Conservation (phyloP, 352 stramenopile species). For the Globisporangium perplexum region DNA sequence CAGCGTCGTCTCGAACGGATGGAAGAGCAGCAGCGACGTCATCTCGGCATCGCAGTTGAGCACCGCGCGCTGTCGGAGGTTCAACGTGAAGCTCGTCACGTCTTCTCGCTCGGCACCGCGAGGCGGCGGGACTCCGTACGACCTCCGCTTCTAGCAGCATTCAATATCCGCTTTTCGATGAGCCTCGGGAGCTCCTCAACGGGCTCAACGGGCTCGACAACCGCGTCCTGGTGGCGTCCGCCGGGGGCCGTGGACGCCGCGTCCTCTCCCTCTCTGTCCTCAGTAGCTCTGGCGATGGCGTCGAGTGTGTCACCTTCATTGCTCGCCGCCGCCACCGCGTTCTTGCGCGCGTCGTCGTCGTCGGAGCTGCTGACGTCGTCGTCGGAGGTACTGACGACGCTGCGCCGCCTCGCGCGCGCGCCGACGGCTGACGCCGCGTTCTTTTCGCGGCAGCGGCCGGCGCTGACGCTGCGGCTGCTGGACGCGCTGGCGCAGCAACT, state of each 20-base stretch:
- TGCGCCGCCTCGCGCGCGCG: conserved; percentile 44
- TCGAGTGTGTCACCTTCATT: conserved; percentile 16
- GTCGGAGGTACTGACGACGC: conserved; percentile 19
- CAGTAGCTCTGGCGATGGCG: background rate
- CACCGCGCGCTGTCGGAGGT: conserved; percentile 88
- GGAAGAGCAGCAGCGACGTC: conserved; percentile 95
- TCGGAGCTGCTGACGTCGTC: conserved; percentile 6
- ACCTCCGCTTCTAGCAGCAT: too few relatives aligned
- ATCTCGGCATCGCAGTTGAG: conserved; percentile 92
- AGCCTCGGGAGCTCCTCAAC: too few relatives aligned
- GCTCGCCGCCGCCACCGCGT: conserved; percentile 26
- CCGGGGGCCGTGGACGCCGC: conserved; percentile 32
- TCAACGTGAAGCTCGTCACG: conserved; percentile 74
- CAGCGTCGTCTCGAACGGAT: conserved; percentile 93
- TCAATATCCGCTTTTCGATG: too few relatives aligned
- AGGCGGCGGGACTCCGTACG: conserved; percentile 24
- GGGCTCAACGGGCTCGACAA: conserved; percentile 7
- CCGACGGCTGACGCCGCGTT: conserved; percentile 27
- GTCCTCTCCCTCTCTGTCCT: conserved; percentile 11
- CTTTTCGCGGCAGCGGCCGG: conserved; percentile 38
- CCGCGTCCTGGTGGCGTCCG: conserved; percentile 32
- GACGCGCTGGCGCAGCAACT: conserved; percentile 55
- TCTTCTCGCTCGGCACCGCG: conserved; percentile 50
- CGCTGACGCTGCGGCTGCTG: conserved; percentile 46
- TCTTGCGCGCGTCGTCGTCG: conserved; percentile 18